Percentiles rank a stretch among this genome's conserved stretches.
Evolutionary conservation across 148 eudicot species (phyloP).

Genomic region (Polygonum aviculare): DNA sequence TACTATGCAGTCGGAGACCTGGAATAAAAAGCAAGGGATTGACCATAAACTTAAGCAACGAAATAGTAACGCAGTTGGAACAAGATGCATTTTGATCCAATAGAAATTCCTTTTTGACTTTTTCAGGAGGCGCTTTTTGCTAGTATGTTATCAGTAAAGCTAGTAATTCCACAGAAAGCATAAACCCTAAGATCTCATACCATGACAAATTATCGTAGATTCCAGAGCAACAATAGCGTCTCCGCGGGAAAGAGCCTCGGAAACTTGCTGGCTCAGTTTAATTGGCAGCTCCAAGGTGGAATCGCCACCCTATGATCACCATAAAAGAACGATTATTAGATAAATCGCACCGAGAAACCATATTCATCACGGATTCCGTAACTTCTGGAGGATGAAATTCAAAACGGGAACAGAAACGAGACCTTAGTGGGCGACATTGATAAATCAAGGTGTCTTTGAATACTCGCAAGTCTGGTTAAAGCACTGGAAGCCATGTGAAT

Average conservation of each 20-base stretch:
- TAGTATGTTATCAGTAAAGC: neutral
- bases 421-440: conserved; percentile 7
- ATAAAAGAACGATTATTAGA: neutral
- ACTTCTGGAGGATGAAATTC: neutral
- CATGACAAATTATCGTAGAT: conserved; percentile 91
- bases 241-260: conserved; percentile 65
- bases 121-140: neutral
- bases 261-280: conserved; percentile 63
- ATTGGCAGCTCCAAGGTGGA: conserved; percentile 16
- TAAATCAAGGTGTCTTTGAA: conserved; percentile 41
- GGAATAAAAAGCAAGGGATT: neutral
- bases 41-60: neutral
- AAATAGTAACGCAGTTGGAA: neutral
- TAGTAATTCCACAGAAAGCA: neutral
- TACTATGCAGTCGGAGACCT: neutral
- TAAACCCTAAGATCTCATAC: conserved; percentile 24
- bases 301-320: conserved; percentile 8
- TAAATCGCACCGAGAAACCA: neutral
- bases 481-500: conserved; percentile 39
- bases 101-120: no score
- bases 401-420: neutral
- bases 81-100: neutral
- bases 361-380: neutral
- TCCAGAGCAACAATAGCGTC: conserved; percentile 84
- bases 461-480: conserved; percentile 35